A percentile compares a stretch with the other conserved stretches of the same genome.
These are phyloP conservation scores for Tetrapisispora pingtungensis DNA, from an alignment of 805 yeast species.

Conservation along the genomic window DNA sequence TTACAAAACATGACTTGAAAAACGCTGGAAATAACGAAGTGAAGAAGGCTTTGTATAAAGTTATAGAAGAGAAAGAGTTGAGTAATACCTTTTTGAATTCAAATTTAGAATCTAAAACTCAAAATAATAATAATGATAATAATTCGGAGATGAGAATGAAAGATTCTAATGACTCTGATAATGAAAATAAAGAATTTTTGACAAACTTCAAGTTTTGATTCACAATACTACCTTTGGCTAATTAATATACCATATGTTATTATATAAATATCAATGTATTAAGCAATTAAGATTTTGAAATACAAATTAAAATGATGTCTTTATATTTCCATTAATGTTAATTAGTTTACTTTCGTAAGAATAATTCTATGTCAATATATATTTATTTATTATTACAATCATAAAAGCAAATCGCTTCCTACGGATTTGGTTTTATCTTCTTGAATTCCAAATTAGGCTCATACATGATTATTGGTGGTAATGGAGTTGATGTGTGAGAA, in stretches of 20 bases:
- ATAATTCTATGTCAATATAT: not conserved
- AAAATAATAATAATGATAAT: not conserved
- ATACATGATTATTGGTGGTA: not conserved
- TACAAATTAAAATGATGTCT: too few species aligned
- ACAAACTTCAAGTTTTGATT: slow-evolving; percentile 18
- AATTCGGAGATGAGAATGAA: not conserved
- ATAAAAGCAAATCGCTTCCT: not conserved
- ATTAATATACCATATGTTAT: too few species aligned
- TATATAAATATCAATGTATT: too few species aligned
- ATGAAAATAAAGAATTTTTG: slow-evolving; percentile 8
- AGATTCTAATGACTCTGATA: not conserved
- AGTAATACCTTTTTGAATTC: too few species aligned
- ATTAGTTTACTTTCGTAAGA: too few species aligned
- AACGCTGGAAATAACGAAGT: too few species aligned
- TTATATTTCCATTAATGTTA: too few species aligned
- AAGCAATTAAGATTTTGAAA: too few species aligned
- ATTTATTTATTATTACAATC: not conserved
- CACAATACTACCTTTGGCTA: too few species aligned
- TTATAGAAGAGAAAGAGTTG: slow-evolving; percentile 10
- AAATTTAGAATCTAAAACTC: too few species aligned
- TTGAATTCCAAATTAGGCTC: not conserved
- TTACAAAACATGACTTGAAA: too few species aligned
- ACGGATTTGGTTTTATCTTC: not conserved
- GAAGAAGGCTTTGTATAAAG: slow-evolving; percentile 11
- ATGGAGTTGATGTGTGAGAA: slow-evolving; percentile 7